Evolutionary conservation across 2,329 filamentous ascomycete genomes (phyloP).

Genomic region (Trichophyton benhamiae): DNA sequence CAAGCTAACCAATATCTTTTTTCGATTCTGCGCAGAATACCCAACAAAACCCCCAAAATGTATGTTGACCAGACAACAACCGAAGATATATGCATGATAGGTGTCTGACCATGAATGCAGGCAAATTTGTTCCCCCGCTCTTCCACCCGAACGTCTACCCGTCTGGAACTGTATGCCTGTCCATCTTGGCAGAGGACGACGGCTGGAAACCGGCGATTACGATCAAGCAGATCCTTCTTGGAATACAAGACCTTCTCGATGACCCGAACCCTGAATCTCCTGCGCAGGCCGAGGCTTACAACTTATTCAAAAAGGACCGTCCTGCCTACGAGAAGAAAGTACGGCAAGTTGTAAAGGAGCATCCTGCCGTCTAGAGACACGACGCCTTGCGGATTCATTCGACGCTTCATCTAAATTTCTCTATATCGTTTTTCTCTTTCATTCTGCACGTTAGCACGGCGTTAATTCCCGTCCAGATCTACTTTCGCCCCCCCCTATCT

Average conservation of each 20-base stretch:
- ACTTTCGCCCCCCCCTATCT: background rate
- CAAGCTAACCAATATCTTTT: background rate
- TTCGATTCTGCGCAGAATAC: constrained; percentile 56
- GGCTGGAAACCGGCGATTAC: constrained; percentile 98
- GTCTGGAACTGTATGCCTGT: constrained; percentile 91
- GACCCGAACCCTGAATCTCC: constrained; percentile 96
- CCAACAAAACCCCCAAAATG: constrained; percentile 98
- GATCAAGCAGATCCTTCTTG: constrained; percentile 91
- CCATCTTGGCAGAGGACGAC: constrained; percentile 95
- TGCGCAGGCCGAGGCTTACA: constrained; percentile 94
- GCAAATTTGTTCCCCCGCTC: constrained; percentile 89
- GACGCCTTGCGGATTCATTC: background rate
- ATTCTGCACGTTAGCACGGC: background rate
- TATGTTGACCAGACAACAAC: constrained; percentile 37
- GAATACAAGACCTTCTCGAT: constrained; percentile 89
- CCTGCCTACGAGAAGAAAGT: constrained; percentile 81
- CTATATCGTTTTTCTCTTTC: constrained; percentile 7
- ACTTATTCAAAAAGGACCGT: constrained; percentile 84
- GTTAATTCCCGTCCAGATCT: background rate
- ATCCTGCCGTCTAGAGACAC: constrained; percentile 50
- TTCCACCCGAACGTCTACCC: constrained; percentile 99
- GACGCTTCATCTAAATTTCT: constrained; percentile 7
- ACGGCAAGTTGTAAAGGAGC: constrained; percentile 74
- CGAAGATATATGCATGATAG: background rate
- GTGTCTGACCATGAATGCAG: constrained; percentile 35